A percentile compares a stretch with the other conserved stretches of the same genome.
phyloP scores from a whole-genome alignment of 441 rosid genomes.

The Lepidium campestre region DNA sequence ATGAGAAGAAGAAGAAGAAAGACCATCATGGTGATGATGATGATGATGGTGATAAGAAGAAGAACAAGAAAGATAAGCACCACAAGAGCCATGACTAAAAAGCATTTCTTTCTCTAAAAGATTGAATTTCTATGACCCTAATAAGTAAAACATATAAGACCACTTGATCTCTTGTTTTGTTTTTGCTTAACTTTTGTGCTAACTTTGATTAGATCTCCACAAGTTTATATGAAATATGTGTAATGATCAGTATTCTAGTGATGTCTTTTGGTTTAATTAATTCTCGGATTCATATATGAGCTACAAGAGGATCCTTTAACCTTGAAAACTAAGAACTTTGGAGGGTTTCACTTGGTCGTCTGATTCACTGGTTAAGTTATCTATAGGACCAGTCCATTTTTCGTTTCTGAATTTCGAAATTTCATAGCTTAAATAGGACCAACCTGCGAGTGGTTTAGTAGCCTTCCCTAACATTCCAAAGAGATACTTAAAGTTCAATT shows the following conservation, averaged over 20 bases:
- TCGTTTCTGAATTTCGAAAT: no score
- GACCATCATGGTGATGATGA: not conserved
- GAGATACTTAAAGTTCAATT: no score
- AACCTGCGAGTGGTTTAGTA: no score
- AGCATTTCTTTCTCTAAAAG: not conserved
- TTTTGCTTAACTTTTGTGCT: not conserved
- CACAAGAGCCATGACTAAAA: constrained; percentile 20
- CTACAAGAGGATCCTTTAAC: not conserved
- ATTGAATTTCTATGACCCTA: constrained; percentile 1
- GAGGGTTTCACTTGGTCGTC: not conserved
- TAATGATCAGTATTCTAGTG: not conserved
- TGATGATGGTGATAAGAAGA: not conserved
- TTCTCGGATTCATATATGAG: not conserved
- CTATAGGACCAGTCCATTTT: no score
- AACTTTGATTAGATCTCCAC: not conserved
- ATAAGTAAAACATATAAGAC: not conserved
- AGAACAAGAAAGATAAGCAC: constrained; percentile 20
- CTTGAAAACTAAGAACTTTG: not conserved
- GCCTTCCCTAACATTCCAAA: no score
- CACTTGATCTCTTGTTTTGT: not conserved
- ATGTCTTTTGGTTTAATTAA: not conserved
- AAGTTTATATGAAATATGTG: not conserved
- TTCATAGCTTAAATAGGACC: no score
- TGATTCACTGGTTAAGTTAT: not conserved
- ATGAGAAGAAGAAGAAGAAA: constrained; percentile 2